Base-by-base conservation (phyloP, 352 stramenopile genomes). In the Blastocystis sp. region DNA sequence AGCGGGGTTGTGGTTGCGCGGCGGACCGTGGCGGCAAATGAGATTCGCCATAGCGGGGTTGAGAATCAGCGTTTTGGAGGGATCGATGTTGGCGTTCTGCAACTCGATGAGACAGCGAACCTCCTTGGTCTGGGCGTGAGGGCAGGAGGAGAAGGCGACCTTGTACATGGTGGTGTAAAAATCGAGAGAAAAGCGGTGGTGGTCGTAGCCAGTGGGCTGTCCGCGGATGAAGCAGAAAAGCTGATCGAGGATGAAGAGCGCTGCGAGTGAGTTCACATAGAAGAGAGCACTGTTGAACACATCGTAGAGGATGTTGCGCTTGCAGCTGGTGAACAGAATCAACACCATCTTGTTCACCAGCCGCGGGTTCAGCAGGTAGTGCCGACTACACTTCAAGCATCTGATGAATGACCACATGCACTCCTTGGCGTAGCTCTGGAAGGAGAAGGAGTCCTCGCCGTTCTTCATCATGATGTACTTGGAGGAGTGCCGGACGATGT, bases 231-330 rank as follows among this genome's bases (percentile, higher is more conserved):
- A 68, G 17, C 19, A 57, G 74, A 84, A 84, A 1, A 84, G 28
- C 48, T 68, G 74, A 57, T 84, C 45, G 17, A 84, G 74, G 3
- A 68, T 21, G 24, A 66, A 66, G 21, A 84, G 61, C 10, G 52
- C 74, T 84, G 38, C 3, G 52, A 7, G 38, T 38, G 38, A 84
- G 48, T 21, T 4, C 4, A 38, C 24, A 70, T 19, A 4, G 42
- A 84, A 40, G n/a, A 11, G 14, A 9, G 28, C 42, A 84, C 74
- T 24, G n/a, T 84, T 62, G 42, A 84, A 59, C 14, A 84, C 66
- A 52, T 84, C 74, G 61, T 68, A 84, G 17, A 84, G 60, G 24
- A 84, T 84, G 48, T 84, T 62, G 28, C 52, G 45, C 10, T 84
- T 66, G 38, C 74, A 84, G n/a, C 52, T 14, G 14, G 74, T 52